A percentile compares a stretch with the other conserved stretches of the same genome.
Evolutionary conservation across 352 stramenopile genomes (phyloP).

Genomic region (Phytophthora parvispora): DNA sequence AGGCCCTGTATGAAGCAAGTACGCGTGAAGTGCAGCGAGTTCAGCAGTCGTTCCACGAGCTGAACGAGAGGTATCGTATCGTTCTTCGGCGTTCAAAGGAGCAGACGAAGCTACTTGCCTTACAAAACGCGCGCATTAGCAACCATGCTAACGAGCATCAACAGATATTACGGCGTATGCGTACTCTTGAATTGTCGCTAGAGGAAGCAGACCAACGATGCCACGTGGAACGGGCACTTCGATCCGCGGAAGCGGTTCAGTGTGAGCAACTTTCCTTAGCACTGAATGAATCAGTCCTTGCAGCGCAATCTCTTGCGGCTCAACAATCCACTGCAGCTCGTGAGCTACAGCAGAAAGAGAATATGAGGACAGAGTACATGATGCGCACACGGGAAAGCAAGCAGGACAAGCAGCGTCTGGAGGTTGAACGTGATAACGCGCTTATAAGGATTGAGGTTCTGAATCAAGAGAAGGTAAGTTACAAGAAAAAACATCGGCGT

Average conservation of each 20-base stretch:
- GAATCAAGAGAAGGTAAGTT: constrained; percentile 49
- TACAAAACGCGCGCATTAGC: constrained; percentile 64
- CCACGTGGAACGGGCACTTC: constrained; percentile 63
- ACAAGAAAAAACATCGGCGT: not conserved
- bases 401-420: constrained; percentile 56
- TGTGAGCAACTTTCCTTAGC: constrained; percentile 63
- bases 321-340: constrained; percentile 59
- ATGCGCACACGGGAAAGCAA: constrained; percentile 57
- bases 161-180: constrained; percentile 62
- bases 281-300: constrained; percentile 57
- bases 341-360: constrained; percentile 67
- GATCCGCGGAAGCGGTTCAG: constrained; percentile 61
- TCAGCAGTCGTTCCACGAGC: constrained; percentile 34
- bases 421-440: constrained; percentile 66
- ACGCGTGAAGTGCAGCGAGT: constrained; percentile 35
- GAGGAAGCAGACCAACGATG: constrained; percentile 46
- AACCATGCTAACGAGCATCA: constrained; percentile 69
- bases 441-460: constrained; percentile 52
- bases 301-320: constrained; percentile 56
- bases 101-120: constrained; percentile 72
- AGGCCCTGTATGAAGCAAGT: constrained; percentile 34
- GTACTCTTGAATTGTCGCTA: constrained; percentile 53
- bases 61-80: constrained; percentile 69
- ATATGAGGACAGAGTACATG: constrained; percentile 67
- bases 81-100: constrained; percentile 67